Conservation (phyloP, 169 alveolate species). For the Babesia bigemina region DNA sequence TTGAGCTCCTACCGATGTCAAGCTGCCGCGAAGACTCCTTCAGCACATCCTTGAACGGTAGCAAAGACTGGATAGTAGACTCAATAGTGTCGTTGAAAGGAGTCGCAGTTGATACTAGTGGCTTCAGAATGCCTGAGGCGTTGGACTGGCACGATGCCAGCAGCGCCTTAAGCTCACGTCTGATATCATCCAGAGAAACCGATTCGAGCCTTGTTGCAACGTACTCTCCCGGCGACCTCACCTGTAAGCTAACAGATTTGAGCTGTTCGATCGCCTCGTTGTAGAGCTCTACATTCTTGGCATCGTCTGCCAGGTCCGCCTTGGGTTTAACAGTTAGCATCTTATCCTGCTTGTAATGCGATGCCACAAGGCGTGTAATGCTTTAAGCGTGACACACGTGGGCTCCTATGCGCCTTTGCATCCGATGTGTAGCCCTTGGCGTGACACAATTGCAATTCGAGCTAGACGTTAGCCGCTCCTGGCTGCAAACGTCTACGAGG, state of each 20-base stretch:
- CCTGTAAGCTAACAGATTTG: slow-evolving; percentile 30
- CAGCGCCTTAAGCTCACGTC: slow-evolving; percentile 55
- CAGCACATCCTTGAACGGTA: slow-evolving; percentile 52
- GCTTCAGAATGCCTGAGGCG: slow-evolving; percentile 48
- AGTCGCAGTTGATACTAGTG: slow-evolving; percentile 44
- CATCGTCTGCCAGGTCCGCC: background rate
- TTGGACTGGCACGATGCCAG: slow-evolving; percentile 59
- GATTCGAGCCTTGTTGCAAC: slow-evolving; percentile 55
- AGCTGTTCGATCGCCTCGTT: slow-evolving; percentile 59
- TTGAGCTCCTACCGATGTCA: slow-evolving; percentile 7
- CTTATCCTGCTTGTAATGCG: too few relatives aligned
- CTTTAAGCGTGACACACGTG: too few relatives aligned
- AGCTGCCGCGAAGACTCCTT: slow-evolving; percentile 23
- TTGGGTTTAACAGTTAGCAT: background rate
- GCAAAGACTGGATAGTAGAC: slow-evolving; percentile 46
- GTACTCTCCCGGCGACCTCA: slow-evolving; percentile 61
- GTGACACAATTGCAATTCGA: too few relatives aligned
- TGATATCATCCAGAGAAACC: slow-evolving; percentile 51
- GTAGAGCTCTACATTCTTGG: slow-evolving; percentile 21
- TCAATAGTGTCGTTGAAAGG: slow-evolving; percentile 51
- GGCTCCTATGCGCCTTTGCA: too few relatives aligned
- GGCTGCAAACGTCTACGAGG: too few relatives aligned
- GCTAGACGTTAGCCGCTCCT: too few relatives aligned
- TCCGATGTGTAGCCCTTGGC: too few relatives aligned
- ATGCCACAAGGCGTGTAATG: too few relatives aligned